Evolutionary conservation across 345 rosid species (phyloP).

Genomic region (Boechera retrofracta): DNA sequence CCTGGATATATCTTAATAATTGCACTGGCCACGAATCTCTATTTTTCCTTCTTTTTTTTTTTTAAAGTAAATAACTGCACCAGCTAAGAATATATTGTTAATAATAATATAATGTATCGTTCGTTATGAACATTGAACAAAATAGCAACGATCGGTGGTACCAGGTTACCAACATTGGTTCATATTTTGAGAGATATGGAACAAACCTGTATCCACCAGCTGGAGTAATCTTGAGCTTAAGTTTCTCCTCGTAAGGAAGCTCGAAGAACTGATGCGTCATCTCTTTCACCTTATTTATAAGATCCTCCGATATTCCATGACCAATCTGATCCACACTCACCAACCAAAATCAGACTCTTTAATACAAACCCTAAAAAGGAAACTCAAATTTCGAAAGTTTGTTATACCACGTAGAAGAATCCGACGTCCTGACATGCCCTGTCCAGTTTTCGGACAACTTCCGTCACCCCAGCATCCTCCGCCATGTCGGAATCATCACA

Average conservation of each 20-base stretch:
- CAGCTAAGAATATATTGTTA: neutral
- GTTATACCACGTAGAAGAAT: slow-evolving; percentile 86
- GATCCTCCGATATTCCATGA: slow-evolving; percentile 71
- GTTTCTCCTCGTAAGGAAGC: slow-evolving; percentile 67
- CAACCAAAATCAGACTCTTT: slow-evolving; percentile 47
- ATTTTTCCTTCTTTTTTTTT: too few relatives aligned
- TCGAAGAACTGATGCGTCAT: slow-evolving; percentile 53
- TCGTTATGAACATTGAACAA: neutral
- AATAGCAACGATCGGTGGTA: neutral
- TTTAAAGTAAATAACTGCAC: neutral
- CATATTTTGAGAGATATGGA: neutral
- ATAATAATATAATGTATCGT: neutral
- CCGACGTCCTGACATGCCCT: slow-evolving; percentile 86
- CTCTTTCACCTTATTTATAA: slow-evolving; percentile 58
- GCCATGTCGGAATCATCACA: slow-evolving; percentile 65
- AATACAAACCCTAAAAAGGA: slow-evolving; percentile 35
- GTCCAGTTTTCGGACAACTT: slow-evolving; percentile 68
- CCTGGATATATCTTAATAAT: neutral
- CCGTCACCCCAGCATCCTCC: slow-evolving; percentile 57
- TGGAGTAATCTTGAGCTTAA: slow-evolving; percentile 69
- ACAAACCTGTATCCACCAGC: slow-evolving; percentile 75
- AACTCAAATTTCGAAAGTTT: neutral
- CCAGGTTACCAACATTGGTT: neutral
- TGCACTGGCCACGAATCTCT: neutral
- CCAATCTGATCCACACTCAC: slow-evolving; percentile 57